Evolutionary conservation across 2,329 filamentous ascomycete genomes (phyloP), one percentile per base, ranked within the genome.

Genomic region (Ilyonectria sp.): DNA sequence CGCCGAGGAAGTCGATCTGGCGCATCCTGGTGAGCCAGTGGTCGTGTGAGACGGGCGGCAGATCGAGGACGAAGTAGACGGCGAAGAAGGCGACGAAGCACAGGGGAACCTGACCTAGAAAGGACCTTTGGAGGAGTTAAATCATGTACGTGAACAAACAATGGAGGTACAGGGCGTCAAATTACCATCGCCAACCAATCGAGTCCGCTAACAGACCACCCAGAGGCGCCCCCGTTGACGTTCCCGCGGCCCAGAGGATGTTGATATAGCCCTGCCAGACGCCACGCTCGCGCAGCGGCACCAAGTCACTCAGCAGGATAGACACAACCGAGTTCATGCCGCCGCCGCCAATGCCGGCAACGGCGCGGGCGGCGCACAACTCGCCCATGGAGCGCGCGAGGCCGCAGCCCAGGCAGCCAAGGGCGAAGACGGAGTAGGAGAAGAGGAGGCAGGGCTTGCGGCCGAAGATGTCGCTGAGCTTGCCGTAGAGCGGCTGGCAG

Each of bases 261-360:
- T 94, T 95, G 75, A 94, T 84, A 67, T 84, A 84, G 1, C 92
- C 92, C 78, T 94, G 93, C 90, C 91, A 95, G 10, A 91, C 84
- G 2, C 92, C 93, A 62, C 92, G 84, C 59, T 93, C 88, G 19
- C 91, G 85, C 44, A 94, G 81, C 0, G 91, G 87, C 4, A 95
- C 87, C 19, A 94, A 85, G 77, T 95, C 93, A 69, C 77, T 78
- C 71, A 94, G 79, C 56, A 94, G 79, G 56, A 94, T 93, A 50
- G 86, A 88, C 17, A 91, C 89, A 53, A 93, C 88, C 0, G 90
- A 89, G 21, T 89, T 90, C 88, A 94, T 92, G 9, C 92, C 92
- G 2, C 90, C 91, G 15, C 91, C 92, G 11, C 92, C 92, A 57
- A 93, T 86, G 31, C 82, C 81, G 8, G 81, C 79, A 44, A 86